A percentile compares a stretch with the other conserved stretches of the same genome.
These are phyloP conservation scores for Trypanosoma conorhini DNA, from an alignment of 208 protist species.

Conservation along the genomic window DNA sequence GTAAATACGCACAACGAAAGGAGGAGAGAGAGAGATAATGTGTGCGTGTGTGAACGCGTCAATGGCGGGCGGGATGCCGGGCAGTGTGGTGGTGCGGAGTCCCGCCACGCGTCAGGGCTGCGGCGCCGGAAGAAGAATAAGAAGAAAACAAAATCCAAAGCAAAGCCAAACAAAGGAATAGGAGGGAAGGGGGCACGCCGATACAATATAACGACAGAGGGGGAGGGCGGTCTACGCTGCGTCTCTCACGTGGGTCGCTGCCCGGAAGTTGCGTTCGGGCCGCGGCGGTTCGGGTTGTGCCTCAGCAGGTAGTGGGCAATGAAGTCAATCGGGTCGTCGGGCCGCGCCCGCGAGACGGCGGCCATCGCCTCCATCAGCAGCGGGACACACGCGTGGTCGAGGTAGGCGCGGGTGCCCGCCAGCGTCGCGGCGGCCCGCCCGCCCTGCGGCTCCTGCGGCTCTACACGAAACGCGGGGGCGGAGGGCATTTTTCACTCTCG, in stretches of 20 bases:
- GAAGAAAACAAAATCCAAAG: too few relatives aligned
- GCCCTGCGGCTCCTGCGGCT: background rate
- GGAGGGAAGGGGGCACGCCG: background rate
- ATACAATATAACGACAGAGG: background rate
- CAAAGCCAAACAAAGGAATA: too few relatives aligned
- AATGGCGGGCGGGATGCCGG: too few relatives aligned
- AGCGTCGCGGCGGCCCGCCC: background rate
- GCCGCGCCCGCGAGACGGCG: conserved; percentile 39
- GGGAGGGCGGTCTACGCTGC: background rate
- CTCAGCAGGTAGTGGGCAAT: conserved; percentile 35
- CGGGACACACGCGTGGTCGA: conserved; percentile 67
- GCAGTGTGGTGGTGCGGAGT: too few relatives aligned
- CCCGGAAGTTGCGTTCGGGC: background rate
- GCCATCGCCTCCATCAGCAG: conserved; percentile 54
- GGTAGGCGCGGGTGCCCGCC: conserved; percentile 34
- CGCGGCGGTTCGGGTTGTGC: conserved; percentile 26
- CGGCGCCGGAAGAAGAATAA: too few relatives aligned
- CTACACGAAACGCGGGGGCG: background rate
- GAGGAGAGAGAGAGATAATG: too few relatives aligned
- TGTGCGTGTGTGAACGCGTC: too few relatives aligned
- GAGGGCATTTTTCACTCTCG: background rate
- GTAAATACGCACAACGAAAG: too few relatives aligned
- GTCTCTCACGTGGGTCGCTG: conserved; percentile 1
- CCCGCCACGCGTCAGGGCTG: too few relatives aligned
- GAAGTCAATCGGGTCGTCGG: conserved; percentile 60